Percentiles rank a stretch among this genome's conserved stretches.
Evolutionary conservation across 2,329 filamentous ascomycete genomes (phyloP).

Genomic region (Fusarium sterilihyphosum): DNA sequence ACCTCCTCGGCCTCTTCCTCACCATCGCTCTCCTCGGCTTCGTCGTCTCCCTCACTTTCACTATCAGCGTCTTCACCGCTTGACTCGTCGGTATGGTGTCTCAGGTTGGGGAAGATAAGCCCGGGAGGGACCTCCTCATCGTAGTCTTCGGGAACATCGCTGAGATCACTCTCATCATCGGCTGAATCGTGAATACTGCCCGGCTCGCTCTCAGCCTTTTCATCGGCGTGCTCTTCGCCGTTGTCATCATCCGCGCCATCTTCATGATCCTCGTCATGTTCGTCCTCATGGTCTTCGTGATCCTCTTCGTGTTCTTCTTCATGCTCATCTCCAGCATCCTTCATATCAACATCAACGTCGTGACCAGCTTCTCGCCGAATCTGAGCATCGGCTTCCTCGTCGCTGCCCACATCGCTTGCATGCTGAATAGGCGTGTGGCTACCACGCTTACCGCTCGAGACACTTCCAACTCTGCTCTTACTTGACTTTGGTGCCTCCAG

Average conservation of each 20-base stretch:
- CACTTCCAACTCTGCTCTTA: conserved; percentile 62
- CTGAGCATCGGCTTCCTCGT: conserved; percentile 55
- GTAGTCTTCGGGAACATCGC: conserved; percentile 68
- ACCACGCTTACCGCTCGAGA: conserved; percentile 60
- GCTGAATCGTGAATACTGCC: conserved; percentile 72
- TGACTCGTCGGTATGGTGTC: conserved; percentile 43
- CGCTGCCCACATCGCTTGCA: conserved; percentile 52
- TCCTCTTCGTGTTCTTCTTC: conserved; percentile 43
- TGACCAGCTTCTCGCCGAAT: conserved; percentile 49
- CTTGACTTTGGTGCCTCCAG: conserved; percentile 59
- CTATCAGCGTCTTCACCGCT: conserved; percentile 51
- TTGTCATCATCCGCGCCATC: conserved; percentile 45
- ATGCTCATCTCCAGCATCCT: conserved; percentile 50
- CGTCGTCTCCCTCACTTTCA: conserved; percentile 49
- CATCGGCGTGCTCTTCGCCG: conserved; percentile 52
- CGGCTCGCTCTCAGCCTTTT: conserved; percentile 46
- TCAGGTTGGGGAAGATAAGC: conserved; percentile 63
- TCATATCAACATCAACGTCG: conserved; percentile 55
- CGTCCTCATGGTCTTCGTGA: conserved; percentile 43
- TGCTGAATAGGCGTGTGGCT: conserved; percentile 52
- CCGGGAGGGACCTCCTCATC: conserved; percentile 66
- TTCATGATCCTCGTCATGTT: conserved; percentile 39
- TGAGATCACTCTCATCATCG: conserved; percentile 76
- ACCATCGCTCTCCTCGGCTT: conserved; percentile 31
- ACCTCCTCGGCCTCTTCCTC: conserved; percentile 33